Conservation (phyloP, 306 rosid species). For the Dalbergia cochinchinensis region DNA sequence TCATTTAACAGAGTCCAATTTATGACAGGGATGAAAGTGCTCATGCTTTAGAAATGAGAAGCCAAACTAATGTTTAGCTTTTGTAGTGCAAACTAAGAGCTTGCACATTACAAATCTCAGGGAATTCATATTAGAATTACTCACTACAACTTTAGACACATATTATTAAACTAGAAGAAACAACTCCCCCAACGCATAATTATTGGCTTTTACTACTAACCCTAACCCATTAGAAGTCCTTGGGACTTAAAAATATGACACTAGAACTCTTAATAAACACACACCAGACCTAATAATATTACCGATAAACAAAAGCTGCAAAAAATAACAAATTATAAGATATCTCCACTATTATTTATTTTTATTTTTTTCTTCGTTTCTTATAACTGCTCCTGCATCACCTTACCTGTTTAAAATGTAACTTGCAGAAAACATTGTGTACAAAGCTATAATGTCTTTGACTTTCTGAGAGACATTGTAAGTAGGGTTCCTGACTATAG, state of each 20-base stretch:
- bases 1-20: too few species aligned
- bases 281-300: background rate
- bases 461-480: constrained; percentile 91
- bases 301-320: too few species aligned
- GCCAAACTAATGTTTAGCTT: too few species aligned
- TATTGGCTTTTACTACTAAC: background rate
- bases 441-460: constrained; percentile 91
- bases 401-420: constrained; percentile 36
- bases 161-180: background rate
- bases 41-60: too few species aligned
- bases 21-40: too few species aligned
- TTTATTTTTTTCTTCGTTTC: background rate
- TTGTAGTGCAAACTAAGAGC: too few species aligned
- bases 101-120: background rate
- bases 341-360: background rate
- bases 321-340: background rate
- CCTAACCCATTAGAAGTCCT: background rate
- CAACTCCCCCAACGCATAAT: background rate
- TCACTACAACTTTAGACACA: background rate
- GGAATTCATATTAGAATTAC: background rate
- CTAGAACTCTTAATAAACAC: background rate
- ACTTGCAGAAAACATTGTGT: constrained; percentile 96
- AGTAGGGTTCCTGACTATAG: constrained; percentile 93
- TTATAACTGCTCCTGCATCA: background rate
- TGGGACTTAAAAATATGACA: background rate